These are phyloP conservation scores for Aspergillus thermomutatus DNA, from an alignment of 2,329 filamentous ascomycete species.

Conservation along the genomic window DNA sequence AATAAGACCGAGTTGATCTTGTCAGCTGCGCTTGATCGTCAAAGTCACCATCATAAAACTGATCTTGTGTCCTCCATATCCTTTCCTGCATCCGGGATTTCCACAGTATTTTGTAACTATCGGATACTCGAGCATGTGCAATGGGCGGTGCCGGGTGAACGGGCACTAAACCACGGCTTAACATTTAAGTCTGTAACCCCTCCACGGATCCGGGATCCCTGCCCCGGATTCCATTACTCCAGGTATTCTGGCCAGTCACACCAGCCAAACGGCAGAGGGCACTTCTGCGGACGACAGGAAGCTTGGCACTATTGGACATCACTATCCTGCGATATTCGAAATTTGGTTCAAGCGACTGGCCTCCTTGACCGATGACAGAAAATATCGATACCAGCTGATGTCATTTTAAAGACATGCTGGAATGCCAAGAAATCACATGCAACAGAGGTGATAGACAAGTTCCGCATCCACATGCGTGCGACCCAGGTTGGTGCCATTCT, in stretches of 20 bases:
- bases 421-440: background rate
- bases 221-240: slow-evolving; percentile 5
- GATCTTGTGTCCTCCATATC: background rate
- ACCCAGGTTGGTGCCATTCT: too few relatives aligned
- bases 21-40: background rate
- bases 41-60: background rate
- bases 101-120: background rate
- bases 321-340: background rate
- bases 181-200: background rate
- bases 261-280: background rate
- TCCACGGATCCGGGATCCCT: background rate
- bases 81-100: background rate
- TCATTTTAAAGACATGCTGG: background rate
- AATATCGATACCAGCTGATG: background rate
- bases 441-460: background rate
- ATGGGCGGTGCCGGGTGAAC: slow-evolving; percentile 9
- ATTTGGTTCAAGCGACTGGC: background rate
- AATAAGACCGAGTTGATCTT: background rate
- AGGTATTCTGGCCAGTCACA: background rate
- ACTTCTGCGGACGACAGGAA: background rate
- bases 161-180: slow-evolving; percentile 9
- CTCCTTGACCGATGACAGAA: background rate
- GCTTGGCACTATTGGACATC: background rate
- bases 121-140: background rate
- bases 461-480: too few relatives aligned